A percentile compares a stretch with the other conserved stretches of the same genome.
These are phyloP conservation scores for Suhomyces canberraensis DNA, from an alignment of 805 yeast species.

Conservation along the genomic window DNA sequence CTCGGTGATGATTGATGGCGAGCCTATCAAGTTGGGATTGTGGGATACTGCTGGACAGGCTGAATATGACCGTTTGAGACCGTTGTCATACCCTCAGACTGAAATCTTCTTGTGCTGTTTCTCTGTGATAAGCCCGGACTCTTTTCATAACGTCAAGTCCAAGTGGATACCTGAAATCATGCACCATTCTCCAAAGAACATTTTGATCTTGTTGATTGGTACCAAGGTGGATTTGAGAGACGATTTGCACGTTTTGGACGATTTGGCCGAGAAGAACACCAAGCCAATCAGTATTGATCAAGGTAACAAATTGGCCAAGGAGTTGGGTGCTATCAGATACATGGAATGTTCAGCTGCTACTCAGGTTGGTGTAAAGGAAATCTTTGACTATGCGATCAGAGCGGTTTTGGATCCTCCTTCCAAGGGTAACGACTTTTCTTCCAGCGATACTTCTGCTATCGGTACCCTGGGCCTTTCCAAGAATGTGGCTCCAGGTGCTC, in stretches of 20 bases:
- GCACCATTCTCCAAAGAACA: constrained; percentile 75
- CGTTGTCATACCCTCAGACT: constrained; percentile 88
- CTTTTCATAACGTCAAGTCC: constrained; percentile 74
- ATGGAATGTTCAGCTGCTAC: constrained; percentile 90
- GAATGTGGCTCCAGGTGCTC: constrained; percentile 3
- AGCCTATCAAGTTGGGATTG: constrained; percentile 77
- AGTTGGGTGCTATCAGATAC: constrained; percentile 68
- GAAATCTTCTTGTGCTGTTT: constrained; percentile 85
- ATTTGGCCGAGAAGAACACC: constrained; percentile 57
- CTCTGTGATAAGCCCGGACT: constrained; percentile 75
- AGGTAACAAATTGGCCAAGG: constrained; percentile 65
- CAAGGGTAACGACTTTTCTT: constrained; percentile 9
- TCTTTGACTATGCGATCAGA: constrained; percentile 79
- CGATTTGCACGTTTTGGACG: constrained; percentile 70
- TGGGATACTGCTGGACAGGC: constrained; percentile 98
- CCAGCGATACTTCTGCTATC: constrained; percentile 13
- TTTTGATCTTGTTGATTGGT: constrained; percentile 71
- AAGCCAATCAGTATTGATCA: constrained; percentile 61
- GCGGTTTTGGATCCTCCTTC: constrained; percentile 57
- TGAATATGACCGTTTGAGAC: constrained; percentile 86
- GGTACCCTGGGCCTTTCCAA: constrained; percentile 8
- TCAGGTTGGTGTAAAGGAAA: constrained; percentile 80
- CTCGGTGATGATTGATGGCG: constrained; percentile 76
- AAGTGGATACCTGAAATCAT: constrained; percentile 80
- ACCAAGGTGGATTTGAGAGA: constrained; percentile 87